phyloP scores from a whole-genome alignment of 371 early-diverging fungal species.

The Apophysomyces trapeziformis region DNA sequence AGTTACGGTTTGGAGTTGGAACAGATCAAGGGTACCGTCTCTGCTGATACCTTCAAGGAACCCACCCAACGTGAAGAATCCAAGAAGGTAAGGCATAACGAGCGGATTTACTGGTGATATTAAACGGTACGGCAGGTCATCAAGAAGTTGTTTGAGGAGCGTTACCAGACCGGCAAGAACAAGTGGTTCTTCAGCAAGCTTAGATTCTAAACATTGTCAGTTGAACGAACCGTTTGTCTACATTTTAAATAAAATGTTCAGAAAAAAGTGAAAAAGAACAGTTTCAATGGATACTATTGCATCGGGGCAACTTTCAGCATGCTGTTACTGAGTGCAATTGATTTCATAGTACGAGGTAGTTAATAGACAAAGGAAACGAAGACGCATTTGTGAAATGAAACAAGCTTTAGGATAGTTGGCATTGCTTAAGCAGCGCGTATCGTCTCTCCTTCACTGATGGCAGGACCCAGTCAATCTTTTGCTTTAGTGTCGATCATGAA shows the following conservation, averaged over 20 bases:
- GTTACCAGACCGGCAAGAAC: conserved; percentile 95
- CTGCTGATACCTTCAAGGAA: conserved; percentile 89
- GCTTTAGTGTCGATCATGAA: too few relatives aligned
- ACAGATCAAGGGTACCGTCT: conserved; percentile 82
- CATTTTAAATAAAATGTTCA: neutral
- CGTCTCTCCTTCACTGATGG: neutral
- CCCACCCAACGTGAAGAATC: conserved; percentile 86
- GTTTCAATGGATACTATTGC: too few relatives aligned
- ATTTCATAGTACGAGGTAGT: too few relatives aligned
- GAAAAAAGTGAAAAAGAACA: neutral
- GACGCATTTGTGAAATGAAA: too few relatives aligned
- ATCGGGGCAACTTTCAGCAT: too few relatives aligned
- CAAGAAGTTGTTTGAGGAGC: conserved; percentile 92
- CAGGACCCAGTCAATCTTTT: neutral
- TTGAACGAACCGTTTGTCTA: neutral
- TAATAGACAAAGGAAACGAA: too few relatives aligned
- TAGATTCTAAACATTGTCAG: conserved; percentile 75
- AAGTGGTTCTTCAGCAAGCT: conserved; percentile 99
- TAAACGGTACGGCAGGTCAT: conserved; percentile 59
- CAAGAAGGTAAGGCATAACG: conserved; percentile 69
- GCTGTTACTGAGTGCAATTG: too few relatives aligned
- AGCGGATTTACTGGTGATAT: conserved; percentile 1
- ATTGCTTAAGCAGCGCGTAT: too few relatives aligned
- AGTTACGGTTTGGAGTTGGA: conserved; percentile 84
- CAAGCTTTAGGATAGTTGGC: too few relatives aligned